phyloP scores from a whole-genome alignment of 2,329 filamentous ascomycete genomes.

The Aspergillus floridensis region DNA sequence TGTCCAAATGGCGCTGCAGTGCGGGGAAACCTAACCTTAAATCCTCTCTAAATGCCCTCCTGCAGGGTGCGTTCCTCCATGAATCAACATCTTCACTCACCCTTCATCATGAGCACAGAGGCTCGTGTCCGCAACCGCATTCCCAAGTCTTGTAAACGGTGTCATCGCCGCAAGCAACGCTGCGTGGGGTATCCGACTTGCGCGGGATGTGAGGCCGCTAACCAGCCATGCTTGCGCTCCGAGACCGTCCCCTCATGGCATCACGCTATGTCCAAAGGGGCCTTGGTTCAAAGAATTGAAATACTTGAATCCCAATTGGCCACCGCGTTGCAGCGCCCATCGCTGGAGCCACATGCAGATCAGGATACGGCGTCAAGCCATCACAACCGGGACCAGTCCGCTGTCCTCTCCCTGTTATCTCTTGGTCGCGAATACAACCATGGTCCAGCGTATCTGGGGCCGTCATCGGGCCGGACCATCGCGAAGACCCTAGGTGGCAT shows the following conservation, averaged over 20 bases:
- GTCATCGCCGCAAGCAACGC: conserved; percentile 26
- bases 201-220: conserved; percentile 21
- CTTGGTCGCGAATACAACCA: conserved; percentile 1
- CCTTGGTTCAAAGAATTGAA: conserved; percentile 22
- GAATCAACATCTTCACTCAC: not conserved
- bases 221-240: conserved; percentile 19
- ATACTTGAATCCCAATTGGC: conserved; percentile 19
- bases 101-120: conserved; percentile 6
- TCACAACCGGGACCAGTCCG: not conserved
- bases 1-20: not conserved
- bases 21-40: not conserved
- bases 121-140: conserved; percentile 20
- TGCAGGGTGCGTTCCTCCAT: not conserved
- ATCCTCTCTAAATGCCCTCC: too few species aligned
- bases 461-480: conserved; percentile 20
- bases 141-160: conserved; percentile 24
- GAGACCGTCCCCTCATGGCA: conserved; percentile 24
- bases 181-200: conserved; percentile 23
- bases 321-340: not conserved
- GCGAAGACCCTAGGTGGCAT: conserved; percentile 17
- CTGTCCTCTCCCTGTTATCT: conserved; percentile 7
- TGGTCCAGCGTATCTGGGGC: conserved; percentile 16
- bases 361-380: not conserved
- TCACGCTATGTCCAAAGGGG: conserved; percentile 26
- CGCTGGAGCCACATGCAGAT: not conserved